Conservation (phyloP, 176 grass and related monocot species). For the Avena sativa region DNA sequence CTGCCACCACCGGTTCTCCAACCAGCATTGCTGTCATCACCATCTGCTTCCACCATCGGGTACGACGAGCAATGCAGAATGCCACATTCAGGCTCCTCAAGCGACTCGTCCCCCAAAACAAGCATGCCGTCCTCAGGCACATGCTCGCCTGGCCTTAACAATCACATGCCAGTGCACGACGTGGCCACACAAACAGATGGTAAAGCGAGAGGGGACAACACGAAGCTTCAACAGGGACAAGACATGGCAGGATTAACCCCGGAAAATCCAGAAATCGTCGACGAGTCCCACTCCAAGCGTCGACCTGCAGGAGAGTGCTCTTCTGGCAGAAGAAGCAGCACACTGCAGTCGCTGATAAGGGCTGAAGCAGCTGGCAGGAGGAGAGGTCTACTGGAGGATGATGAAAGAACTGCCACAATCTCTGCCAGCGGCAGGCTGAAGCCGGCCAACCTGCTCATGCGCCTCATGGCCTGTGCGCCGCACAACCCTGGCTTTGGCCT, state of each 20-base stretch:
- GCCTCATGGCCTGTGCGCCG: constrained; percentile 68
- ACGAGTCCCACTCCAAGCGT: neutral
- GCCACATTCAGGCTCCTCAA: constrained; percentile 43
- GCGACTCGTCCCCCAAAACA: constrained; percentile 36
- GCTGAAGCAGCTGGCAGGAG: constrained; percentile 62
- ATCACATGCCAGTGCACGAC: constrained; percentile 40
- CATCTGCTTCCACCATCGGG: constrained; percentile 36
- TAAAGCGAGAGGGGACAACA: neutral
- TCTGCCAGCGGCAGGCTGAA: constrained; percentile 57
- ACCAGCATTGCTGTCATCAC: neutral
- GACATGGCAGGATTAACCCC: neutral
- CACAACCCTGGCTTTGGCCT: constrained; percentile 59
- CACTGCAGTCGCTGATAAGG: constrained; percentile 77
- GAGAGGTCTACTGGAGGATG: constrained; percentile 49
- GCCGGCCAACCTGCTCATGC: constrained; percentile 71
- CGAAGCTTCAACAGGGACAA: neutral
- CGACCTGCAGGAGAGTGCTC: neutral
- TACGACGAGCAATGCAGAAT: constrained; percentile 39
- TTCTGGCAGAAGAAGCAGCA: constrained; percentile 46
- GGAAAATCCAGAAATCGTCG: constrained; percentile 28
- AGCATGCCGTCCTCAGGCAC: constrained; percentile 27
- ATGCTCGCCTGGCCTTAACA: constrained; percentile 47
- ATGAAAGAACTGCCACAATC: constrained; percentile 33
- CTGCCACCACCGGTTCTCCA: constrained; percentile 14
- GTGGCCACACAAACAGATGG: constrained; percentile 53